These are phyloP conservation scores for Populus nigra DNA, from an alignment of 345 rosid genomes.

Conservation along the genomic window DNA sequence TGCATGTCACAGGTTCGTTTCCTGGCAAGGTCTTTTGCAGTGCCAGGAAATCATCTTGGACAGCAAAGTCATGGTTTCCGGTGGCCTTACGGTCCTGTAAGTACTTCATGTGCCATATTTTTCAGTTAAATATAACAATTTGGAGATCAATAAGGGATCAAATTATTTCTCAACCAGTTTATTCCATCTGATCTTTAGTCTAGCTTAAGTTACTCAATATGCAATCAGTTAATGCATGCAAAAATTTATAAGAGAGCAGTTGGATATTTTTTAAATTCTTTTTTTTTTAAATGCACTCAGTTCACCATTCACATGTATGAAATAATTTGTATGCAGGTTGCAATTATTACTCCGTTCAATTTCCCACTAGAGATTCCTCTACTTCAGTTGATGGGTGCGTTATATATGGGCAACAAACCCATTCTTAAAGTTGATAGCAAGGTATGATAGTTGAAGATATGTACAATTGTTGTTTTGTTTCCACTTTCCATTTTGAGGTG, in stretches of 20 bases:
- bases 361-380: conserved; percentile 96
- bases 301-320: not conserved
- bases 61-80: conserved; percentile 96
- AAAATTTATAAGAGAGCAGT: not conserved
- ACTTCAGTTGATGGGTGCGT: conserved; percentile 96
- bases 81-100: conserved; percentile 99
- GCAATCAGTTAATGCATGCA: not conserved
- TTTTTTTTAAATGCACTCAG: not conserved
- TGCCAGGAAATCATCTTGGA: conserved; percentile 95
- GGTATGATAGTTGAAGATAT: conserved; percentile 38
- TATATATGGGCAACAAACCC: conserved; percentile 98
- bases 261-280: conserved; percentile 6
- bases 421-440: conserved; percentile 93
- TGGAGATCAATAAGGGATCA: not conserved
- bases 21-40: conserved; percentile 83
- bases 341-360: conserved; percentile 92
- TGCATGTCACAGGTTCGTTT: conserved; percentile 67
- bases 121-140: not conserved
- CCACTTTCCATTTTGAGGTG: not conserved
- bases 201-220: not conserved
- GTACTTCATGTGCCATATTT: conserved; percentile 1
- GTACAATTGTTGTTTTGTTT: not conserved
- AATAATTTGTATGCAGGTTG: conserved; percentile 54
- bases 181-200: not conserved
- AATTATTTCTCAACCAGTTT: not conserved